These are phyloP conservation scores for Spatholobus suberectus DNA, from an alignment of 306 rosid genomes.

Conservation along the genomic window DNA sequence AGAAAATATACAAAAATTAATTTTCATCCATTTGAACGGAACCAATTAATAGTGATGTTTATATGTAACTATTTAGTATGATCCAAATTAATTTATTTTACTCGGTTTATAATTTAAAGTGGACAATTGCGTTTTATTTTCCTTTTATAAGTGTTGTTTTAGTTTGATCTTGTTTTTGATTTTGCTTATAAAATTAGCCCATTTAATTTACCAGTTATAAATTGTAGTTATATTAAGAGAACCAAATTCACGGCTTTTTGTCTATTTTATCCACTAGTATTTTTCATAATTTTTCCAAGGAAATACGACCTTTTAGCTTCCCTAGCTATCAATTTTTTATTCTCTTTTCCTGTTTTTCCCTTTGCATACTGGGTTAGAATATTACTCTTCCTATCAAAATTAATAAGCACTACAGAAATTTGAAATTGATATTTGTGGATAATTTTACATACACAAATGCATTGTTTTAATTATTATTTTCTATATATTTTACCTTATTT, in stretches of 20 bases:
- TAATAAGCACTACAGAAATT: neutral
- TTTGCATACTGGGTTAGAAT: neutral
- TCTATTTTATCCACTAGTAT: neutral
- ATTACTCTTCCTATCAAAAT: neutral
- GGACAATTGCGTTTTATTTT: neutral
- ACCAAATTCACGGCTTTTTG: neutral
- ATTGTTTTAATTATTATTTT: neutral
- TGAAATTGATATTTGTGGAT: neutral
- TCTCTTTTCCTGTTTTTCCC: neutral
- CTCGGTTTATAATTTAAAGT: neutral
- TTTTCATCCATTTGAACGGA: neutral
- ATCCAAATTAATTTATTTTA: neutral
- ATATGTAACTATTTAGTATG: neutral
- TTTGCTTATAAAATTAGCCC: neutral
- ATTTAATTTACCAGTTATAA: neutral
- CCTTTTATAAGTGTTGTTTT: too few relatives aligned
- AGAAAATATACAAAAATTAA: neutral
- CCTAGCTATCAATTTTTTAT: neutral
- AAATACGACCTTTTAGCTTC: neutral
- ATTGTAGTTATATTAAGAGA: neutral
- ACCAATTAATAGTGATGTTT: neutral
- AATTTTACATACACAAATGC: neutral
- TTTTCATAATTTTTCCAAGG: neutral
- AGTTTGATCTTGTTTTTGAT: neutral
- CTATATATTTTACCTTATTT: neutral